These are phyloP conservation scores for Pseudopyrenochaeta lycopersici DNA, from an alignment of 2,329 filamentous ascomycete genomes.

Conservation along the genomic window DNA sequence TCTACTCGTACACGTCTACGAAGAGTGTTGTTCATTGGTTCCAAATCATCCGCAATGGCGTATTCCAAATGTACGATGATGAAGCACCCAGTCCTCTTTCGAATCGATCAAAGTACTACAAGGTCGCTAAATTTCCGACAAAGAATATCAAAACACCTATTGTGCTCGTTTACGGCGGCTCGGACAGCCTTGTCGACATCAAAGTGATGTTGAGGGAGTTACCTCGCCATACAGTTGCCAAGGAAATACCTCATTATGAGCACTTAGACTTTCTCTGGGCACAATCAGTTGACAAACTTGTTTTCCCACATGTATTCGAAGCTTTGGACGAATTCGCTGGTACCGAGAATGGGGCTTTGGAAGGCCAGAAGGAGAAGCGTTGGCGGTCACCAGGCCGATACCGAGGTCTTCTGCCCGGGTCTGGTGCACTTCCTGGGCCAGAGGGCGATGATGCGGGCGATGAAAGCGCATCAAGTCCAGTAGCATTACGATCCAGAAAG, in stretches of 20 bases:
- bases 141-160: constrained; percentile 97
- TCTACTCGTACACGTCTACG: constrained; percentile 96
- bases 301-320: constrained; percentile 92
- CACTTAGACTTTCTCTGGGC: constrained; percentile 98
- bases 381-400: constrained; percentile 42
- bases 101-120: constrained; percentile 84
- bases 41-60: constrained; percentile 95
- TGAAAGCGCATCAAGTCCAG: constrained; percentile 36
- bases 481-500: constrained; percentile 25
- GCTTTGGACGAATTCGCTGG: constrained; percentile 75
- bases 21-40: constrained; percentile 99
- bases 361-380: constrained; percentile 28
- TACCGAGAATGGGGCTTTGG: constrained; percentile 1
- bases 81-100: constrained; percentile 82
- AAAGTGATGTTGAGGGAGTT: constrained; percentile 89
- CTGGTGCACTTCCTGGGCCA: constrained; percentile 24
- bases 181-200: constrained; percentile 93
- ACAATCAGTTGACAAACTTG: constrained; percentile 79
- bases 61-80: constrained; percentile 98
- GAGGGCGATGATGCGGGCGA: constrained; percentile 39
- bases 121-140: constrained; percentile 95
- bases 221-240: constrained; percentile 83
- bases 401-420: constrained; percentile 35
- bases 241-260: constrained; percentile 90
- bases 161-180: constrained; percentile 91